Base-by-base conservation (phyloP, 1,284 basidiomycete species). In the Ceratobasidium papillatum region DNA sequence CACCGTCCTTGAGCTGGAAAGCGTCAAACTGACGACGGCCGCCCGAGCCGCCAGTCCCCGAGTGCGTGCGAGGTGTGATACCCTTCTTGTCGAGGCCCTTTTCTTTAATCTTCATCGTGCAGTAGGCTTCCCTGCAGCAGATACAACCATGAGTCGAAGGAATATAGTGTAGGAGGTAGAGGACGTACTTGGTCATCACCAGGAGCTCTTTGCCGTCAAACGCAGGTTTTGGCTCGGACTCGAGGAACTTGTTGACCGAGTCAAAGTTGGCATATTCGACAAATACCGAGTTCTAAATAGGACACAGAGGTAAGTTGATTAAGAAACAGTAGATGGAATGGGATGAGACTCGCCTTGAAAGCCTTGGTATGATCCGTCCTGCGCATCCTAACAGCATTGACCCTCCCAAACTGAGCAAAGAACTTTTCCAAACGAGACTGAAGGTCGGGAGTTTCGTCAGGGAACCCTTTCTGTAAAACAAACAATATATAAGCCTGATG, bases 41-140 rank as follows among this genome's bases (percentile, higher is more conserved):
- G 69, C 77, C 82, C 80, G 76, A 77, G 8, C 68, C 68, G 27
- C 68, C 68, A 2, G 68, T 76, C 32, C 77, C 78, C 63, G 77
- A 74, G 56, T 86, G 85, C 38, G 85, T 84, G 62, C 84, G 83
- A 12, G 85, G 83, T 63, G 88, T 85, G 43, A 83, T 81, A 45
- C 90, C 87, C 76, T 87, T 87, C 68, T 69, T 49, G 25, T 68
- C 90, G 49, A 94, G 85, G 9, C 95, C 95, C 84, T 98, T 98
- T 84, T 98, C 96, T 83, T 94, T 93, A 84, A 96, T 94, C 85
- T 99, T 99, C 95, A 96, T 97, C 78, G 94, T 90, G 80, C 95
- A 95, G 83, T 99, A 99, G 7, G 86, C 94, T 77, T 92, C 91
- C 81, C 93, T 94, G 78, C 32, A 34, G 17, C 2, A n/a, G 27